These are phyloP conservation scores for Elsinoe ampelina DNA, from an alignment of 2,329 filamentous ascomycete genomes.

Conservation along the genomic window DNA sequence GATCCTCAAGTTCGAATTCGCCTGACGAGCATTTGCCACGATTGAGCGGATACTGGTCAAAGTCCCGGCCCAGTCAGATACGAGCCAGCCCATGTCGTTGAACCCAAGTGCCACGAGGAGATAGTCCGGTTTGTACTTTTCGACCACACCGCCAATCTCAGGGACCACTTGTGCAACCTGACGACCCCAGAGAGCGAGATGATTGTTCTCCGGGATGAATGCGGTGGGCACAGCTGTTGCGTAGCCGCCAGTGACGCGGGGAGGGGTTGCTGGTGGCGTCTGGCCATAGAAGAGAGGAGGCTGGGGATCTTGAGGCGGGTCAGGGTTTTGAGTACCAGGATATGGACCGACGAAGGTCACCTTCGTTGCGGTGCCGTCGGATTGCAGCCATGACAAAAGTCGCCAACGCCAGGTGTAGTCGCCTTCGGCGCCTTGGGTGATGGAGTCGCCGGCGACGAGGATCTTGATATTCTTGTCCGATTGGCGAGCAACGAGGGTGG, in stretches of 20 bases:
- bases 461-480: background rate
- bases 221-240: conserved; percentile 21
- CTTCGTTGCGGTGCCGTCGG: conserved; percentile 16
- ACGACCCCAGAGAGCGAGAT: conserved; percentile 30
- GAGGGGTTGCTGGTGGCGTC: background rate
- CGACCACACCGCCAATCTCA: conserved; percentile 24
- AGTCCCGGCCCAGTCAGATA: conserved; percentile 18
- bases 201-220: conserved; percentile 22
- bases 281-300: conserved; percentile 12
- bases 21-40: conserved; percentile 25
- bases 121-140: conserved; percentile 26
- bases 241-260: conserved; percentile 26
- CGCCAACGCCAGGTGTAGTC: conserved; percentile 38
- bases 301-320: conserved; percentile 13
- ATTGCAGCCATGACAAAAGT: conserved; percentile 33
- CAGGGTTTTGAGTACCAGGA: conserved; percentile 25
- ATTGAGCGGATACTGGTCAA: conserved; percentile 23
- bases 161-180: conserved; percentile 27
- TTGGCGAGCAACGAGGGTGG: background rate
- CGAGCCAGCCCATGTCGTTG: conserved; percentile 22
- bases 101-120: conserved; percentile 21
- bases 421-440: conserved; percentile 26
- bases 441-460: conserved; percentile 21
- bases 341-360: conserved; percentile 31
- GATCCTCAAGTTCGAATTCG: conserved; percentile 20